These are phyloP conservation scores for Cyclostephanos tholiformis DNA, from an alignment of 108 stramenopile species.

Conservation along the genomic window DNA sequence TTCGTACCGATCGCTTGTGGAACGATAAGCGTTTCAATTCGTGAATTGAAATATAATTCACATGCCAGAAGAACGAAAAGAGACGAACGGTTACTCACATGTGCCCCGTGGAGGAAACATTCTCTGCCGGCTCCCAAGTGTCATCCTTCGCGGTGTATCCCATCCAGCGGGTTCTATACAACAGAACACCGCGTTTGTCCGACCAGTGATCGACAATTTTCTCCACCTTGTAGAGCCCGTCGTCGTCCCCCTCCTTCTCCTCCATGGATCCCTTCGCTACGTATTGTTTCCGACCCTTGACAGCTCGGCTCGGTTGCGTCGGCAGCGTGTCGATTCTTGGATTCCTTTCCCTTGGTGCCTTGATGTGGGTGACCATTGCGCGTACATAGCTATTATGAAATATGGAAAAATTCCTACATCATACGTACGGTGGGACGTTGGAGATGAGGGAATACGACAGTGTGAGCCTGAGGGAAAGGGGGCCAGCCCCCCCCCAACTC, in stretches of 20 bases:
- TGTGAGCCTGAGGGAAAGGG: too few species aligned
- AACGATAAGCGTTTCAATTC: neutral
- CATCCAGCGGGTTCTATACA: slow-evolving; percentile 31
- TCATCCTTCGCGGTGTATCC: slow-evolving; percentile 32
- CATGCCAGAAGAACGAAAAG: neutral
- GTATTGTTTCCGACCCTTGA: too few species aligned
- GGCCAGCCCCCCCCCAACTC: too few species aligned
- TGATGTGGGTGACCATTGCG: too few species aligned
- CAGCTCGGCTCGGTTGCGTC: neutral
- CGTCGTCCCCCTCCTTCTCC: slow-evolving; percentile 15
- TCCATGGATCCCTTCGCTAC: neutral
- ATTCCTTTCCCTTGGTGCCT: neutral
- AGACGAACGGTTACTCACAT: neutral
- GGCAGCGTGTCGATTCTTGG: neutral
- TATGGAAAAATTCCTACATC: too few species aligned
- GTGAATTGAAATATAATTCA: too few species aligned
- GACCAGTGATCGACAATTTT: slow-evolving; percentile 24
- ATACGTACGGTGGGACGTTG: too few species aligned
- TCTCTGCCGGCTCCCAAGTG: slow-evolving; percentile 42
- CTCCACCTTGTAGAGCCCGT: slow-evolving; percentile 21
- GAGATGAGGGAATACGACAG: too few species aligned
- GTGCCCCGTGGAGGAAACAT: slow-evolving; percentile 37
- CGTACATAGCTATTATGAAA: too few species aligned
- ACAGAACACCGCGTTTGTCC: slow-evolving; percentile 11
- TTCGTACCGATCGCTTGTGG: slow-evolving; percentile 27